Base-by-base conservation (phyloP, 2,329 filamentous ascomycete genomes). In the Diaporthe sp. region DNA sequence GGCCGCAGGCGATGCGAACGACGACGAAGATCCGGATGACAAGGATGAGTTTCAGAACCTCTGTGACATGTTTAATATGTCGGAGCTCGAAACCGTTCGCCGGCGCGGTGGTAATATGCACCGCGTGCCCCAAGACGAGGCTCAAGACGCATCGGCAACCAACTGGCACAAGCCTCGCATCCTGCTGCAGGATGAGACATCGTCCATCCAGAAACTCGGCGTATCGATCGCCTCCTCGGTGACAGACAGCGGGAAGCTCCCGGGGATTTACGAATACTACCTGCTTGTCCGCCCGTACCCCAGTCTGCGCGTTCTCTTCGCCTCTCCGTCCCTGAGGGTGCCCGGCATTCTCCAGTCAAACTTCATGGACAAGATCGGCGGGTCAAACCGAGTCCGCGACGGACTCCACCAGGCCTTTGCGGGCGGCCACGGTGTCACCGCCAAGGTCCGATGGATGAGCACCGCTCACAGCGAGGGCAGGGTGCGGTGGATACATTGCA, bases 401-500 rank as follows among this genome's bases (percentile, higher is more conserved):
- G 86, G 88, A 42, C 83, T 91, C 19, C 82, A 83, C 1, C 82
- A 86, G 22, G 93, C 94, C 0, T 88, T 96, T 25, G 88, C 89
- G 4, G 89, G 92, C 78, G 93, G 93, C 0, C 89, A 91, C 55
- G 92, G 93, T 59, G 92, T 95, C 9, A 95, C 94, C 0, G 93
- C 93, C 5, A 94, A 94, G 80, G 89, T 96, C 15, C 89, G 90
- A 69, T 96, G 93, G 94, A 84, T 94, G 68, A 42, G 67, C 58
- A 39, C 25, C 31, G 31, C 46, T 15, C 37, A 57, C 17, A 42
- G 28, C 53, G 88, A 90, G 68, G 93, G 93, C 0, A 88, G 92
- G 25, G 88, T 89, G 68, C 88, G 93, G 58, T 95, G 94, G 93
- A 93, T 95, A 53, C 94, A 95, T 81, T 94, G 93, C 80, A 95